Conservation (phyloP, 495 filamentous ascomycete genomes). For the Podospora pseudoanserina region DNA sequence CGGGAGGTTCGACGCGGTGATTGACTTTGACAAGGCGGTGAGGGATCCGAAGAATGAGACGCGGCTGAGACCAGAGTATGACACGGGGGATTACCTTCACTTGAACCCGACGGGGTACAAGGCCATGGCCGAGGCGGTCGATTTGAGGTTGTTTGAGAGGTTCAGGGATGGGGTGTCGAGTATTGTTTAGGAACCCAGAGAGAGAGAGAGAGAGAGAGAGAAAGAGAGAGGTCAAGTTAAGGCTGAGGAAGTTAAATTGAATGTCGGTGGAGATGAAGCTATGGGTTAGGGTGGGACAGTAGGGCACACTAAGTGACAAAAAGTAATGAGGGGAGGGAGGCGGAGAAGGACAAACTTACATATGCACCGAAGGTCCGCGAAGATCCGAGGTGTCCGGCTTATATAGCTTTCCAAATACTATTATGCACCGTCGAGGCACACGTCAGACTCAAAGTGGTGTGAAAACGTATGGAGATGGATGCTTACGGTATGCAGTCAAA, state of each 20-base stretch:
- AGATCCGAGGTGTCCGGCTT: not conserved
- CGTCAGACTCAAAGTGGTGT: not conserved
- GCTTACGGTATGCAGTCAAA: not conserved
- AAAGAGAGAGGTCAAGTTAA: not conserved
- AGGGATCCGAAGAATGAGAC: slow-evolving; percentile 45
- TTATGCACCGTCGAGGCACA: not conserved
- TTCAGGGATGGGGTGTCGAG: slow-evolving; percentile 22
- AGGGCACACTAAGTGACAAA: not conserved
- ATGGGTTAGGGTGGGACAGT: not conserved
- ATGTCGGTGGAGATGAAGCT: not conserved
- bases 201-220: not conserved
- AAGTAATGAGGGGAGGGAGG: not conserved
- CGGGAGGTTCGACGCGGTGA: slow-evolving; percentile 56
- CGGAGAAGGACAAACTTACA: not conserved
- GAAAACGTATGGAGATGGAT: no score
- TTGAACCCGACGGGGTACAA: slow-evolving; percentile 56
- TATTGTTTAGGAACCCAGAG: slow-evolving; percentile 16
- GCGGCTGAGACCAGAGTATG: slow-evolving; percentile 44
- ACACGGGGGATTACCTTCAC: slow-evolving; percentile 64
- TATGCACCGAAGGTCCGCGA: not conserved
- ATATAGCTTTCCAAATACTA: not conserved
- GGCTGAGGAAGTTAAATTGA: not conserved
- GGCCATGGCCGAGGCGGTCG: slow-evolving; percentile 54
- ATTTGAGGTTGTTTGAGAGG: slow-evolving; percentile 46
- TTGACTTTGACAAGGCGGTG: slow-evolving; percentile 59